phyloP scores from a whole-genome alignment of 331 rosid species.

The Prunus yedoensis region DNA sequence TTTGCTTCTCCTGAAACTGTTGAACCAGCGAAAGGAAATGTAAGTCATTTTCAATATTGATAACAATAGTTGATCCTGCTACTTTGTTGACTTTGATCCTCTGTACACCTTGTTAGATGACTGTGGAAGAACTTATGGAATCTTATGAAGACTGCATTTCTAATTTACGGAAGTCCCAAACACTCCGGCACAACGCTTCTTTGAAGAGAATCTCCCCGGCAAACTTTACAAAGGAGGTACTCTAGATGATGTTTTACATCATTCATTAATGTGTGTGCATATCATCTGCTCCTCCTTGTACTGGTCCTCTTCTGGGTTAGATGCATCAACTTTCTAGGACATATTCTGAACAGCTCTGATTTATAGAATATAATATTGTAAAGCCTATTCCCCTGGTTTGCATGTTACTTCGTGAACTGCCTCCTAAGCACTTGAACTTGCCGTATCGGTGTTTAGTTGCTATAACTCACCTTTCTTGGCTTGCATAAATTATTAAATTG shows the following conservation, averaged over 20 bases:
- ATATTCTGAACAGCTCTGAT: background rate
- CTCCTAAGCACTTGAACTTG: constrained; percentile 1
- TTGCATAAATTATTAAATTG: background rate
- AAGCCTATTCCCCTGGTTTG: background rate
- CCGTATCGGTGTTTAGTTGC: constrained; percentile 2
- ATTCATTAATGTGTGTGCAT: background rate
- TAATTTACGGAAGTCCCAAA: constrained; percentile 61
- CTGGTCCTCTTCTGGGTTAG: background rate
- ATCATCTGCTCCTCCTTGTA: background rate
- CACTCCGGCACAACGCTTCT: constrained; percentile 60
- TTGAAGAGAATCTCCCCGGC: constrained; percentile 78
- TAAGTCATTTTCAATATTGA: constrained; percentile 33
- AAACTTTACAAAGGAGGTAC: constrained; percentile 81
- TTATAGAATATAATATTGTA: background rate
- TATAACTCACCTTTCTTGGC: background rate
- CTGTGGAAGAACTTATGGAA: constrained; percentile 71
- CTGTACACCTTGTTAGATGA: constrained; percentile 55
- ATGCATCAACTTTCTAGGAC: background rate
- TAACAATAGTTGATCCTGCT: constrained; percentile 22
- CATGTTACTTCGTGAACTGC: background rate
- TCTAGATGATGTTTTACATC: background rate
- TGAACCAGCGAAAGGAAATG: constrained; percentile 54
- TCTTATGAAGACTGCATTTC: constrained; percentile 82
- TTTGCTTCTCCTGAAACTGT: constrained; percentile 45
- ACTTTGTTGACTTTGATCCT: constrained; percentile 30